Base-by-base conservation (phyloP, 805 yeast species). In the Sugiyamaella chiloensis region DNA sequence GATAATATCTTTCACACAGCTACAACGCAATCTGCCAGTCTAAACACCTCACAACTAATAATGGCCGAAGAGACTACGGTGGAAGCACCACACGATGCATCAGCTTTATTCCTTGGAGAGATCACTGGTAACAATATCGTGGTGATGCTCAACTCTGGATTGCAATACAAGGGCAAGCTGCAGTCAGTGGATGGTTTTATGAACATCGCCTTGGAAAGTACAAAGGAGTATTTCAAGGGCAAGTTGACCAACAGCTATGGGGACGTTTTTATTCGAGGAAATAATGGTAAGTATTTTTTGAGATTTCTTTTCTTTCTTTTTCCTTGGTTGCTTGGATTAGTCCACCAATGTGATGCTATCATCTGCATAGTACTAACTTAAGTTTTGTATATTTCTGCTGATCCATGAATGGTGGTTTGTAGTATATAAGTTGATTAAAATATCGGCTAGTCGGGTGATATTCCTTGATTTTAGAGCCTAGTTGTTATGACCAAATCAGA, bases 151-250 rank as follows among this genome's bases (percentile, higher is more conserved):
- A 79, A 84, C 62, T 86, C 93, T 29, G 98, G 96, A 11, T 81
- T 90, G 52, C 87, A 87, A 51, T 93, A 88, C 67, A 78, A 74
- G 40, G 95, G 91, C 54, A 52, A 41, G 42, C 74, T 87, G 53
- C 91, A 87, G 58, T 87, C 96, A 34, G 90, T 93, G 49, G 99
- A 93, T 64, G 98, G 98, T 6, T 93, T 83, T 71, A 89, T 93
- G 96, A 93, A 93, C 68, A 84, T 93, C 42, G 95, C 91, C 1
- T 74, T 93, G 54, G 88, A 85, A 47, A 76, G 81, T 52, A 80
- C 95, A 3, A 73, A 79, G 40, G 99, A 93, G 62, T 65, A 68
- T 39, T 78, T 79, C 27, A 68, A 70, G 44, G 77, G 76, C 5
- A 72, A 73, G 40, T 61, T 64, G 37, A 77, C 75, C 30, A 78